Conservation (phyloP, 768 basidiomycete genomes). For the Lactarius evosmus region DNA sequence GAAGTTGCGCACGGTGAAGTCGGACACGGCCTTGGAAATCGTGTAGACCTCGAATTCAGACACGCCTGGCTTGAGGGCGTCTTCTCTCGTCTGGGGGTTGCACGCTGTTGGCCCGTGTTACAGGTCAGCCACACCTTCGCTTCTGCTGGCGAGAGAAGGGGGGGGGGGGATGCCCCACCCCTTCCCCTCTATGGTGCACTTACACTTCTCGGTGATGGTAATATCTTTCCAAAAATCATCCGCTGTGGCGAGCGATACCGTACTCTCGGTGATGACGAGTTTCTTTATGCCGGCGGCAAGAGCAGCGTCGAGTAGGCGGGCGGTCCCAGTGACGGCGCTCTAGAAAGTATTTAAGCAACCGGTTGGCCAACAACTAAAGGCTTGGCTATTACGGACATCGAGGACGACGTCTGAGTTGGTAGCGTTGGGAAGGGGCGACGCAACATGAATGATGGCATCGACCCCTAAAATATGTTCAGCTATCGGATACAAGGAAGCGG, state of each 20-base stretch:
- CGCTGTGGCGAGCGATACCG: not conserved
- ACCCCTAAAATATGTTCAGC: constrained; percentile 13
- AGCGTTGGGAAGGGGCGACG: constrained; percentile 11
- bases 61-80: constrained; percentile 30
- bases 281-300: constrained; percentile 15
- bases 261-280: constrained; percentile 22
- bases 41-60: constrained; percentile 35
- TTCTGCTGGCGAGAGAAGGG: not conserved
- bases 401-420: constrained; percentile 22
- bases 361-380: not conserved
- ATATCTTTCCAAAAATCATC: constrained; percentile 3
- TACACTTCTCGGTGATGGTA: constrained; percentile 11
- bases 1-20: constrained; percentile 31
- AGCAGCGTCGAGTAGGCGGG: constrained; percentile 20
- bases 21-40: constrained; percentile 38
- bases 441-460: constrained; percentile 25
- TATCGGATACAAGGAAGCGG: not conserved
- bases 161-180: too few species aligned
- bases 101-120: constrained; percentile 32
- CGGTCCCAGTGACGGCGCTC: constrained; percentile 23
- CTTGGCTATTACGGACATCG: constrained; percentile 2
- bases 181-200: not conserved
- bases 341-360: not conserved
- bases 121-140: not conserved
- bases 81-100: constrained; percentile 35